Conservation (phyloP, 345 rosid genomes). For the Lepidium aucheri region DNA sequence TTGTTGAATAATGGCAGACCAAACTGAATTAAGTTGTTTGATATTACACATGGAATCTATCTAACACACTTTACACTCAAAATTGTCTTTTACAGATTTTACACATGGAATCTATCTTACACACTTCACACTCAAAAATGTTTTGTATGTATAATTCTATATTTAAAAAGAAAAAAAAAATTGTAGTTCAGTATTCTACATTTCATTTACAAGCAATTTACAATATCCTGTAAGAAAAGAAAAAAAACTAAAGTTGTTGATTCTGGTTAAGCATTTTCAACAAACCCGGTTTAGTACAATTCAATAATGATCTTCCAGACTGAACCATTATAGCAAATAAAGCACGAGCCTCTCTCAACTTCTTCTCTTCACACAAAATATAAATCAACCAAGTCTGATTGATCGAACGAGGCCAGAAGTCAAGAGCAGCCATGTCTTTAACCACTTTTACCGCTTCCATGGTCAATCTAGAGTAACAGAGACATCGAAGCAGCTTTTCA, state of each 20-base stretch:
- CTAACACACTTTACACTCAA: not conserved
- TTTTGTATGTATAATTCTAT: not conserved
- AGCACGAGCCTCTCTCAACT: conserved; percentile 36
- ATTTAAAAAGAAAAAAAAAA: not conserved
- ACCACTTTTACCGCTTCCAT: conserved; percentile 42
- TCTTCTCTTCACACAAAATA: conserved; percentile 40
- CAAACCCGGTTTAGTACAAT: conserved; percentile 14
- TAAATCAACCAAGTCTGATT: conserved; percentile 34
- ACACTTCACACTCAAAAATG: not conserved
- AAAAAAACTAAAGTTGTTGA: conserved; percentile 11
- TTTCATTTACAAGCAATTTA: conserved; percentile 13
- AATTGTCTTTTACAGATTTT: not conserved
- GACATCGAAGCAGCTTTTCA: conserved; percentile 34
- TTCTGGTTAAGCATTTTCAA: conserved; percentile 18
- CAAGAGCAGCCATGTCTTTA: conserved; percentile 44
- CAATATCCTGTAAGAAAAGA: not conserved
- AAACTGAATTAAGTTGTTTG: conserved; percentile 9
- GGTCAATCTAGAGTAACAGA: conserved; percentile 39
- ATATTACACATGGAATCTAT: conserved; percentile 14
- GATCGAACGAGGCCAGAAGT: conserved; percentile 19
- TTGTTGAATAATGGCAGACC: conserved; percentile 22
- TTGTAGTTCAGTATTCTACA: not conserved
- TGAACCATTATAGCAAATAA: conserved; percentile 31
- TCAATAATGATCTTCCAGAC: conserved; percentile 29
- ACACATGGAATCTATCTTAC: conserved; percentile 11